phyloP scores from a whole-genome alignment of 352 stramenopile species.

The Pythium monospermum region DNA sequence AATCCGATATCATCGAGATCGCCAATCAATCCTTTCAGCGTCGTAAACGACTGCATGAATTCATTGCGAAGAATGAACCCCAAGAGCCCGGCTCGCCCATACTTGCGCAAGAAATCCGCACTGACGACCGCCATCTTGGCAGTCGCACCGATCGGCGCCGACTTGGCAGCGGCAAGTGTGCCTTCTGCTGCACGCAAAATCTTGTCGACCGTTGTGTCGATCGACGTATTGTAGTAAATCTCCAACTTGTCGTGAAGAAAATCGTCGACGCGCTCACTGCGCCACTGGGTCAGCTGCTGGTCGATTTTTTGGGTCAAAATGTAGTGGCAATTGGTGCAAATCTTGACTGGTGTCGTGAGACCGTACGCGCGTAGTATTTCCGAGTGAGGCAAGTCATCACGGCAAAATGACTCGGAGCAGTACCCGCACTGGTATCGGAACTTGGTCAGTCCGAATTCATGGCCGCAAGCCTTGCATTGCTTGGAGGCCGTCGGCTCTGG shows the following conservation, averaged over 20 bases:
- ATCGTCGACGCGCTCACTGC: slow-evolving; percentile 73
- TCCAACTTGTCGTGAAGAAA: slow-evolving; percentile 61
- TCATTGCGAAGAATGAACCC: slow-evolving; percentile 85
- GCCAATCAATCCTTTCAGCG: slow-evolving; percentile 70
- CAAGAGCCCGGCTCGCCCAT: slow-evolving; percentile 67
- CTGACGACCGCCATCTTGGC: slow-evolving; percentile 84
- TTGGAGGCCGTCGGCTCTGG: slow-evolving; percentile 61
- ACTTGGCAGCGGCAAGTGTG: slow-evolving; percentile 72
- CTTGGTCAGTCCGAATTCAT: slow-evolving; percentile 78
- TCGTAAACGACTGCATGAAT: slow-evolving; percentile 88
- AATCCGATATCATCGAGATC: slow-evolving; percentile 78
- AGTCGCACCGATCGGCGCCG: slow-evolving; percentile 69
- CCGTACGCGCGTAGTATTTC: slow-evolving; percentile 66
- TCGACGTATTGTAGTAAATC: slow-evolving; percentile 72
- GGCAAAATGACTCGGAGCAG: slow-evolving; percentile 75
- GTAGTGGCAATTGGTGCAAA: slow-evolving; percentile 67
- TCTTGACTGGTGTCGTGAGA: slow-evolving; percentile 44
- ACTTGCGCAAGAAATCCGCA: slow-evolving; percentile 82
- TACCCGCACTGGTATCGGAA: slow-evolving; percentile 84
- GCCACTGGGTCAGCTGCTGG: slow-evolving; percentile 73
- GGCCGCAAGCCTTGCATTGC: slow-evolving; percentile 58
- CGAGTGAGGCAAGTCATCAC: slow-evolving; percentile 55
- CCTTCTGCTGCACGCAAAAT: slow-evolving; percentile 76
- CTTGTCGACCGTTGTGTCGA: slow-evolving; percentile 82
- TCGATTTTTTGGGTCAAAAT: slow-evolving; percentile 76